Base-by-base conservation (phyloP, 768 basidiomycete genomes). In the Suillus subalutaceus region DNA sequence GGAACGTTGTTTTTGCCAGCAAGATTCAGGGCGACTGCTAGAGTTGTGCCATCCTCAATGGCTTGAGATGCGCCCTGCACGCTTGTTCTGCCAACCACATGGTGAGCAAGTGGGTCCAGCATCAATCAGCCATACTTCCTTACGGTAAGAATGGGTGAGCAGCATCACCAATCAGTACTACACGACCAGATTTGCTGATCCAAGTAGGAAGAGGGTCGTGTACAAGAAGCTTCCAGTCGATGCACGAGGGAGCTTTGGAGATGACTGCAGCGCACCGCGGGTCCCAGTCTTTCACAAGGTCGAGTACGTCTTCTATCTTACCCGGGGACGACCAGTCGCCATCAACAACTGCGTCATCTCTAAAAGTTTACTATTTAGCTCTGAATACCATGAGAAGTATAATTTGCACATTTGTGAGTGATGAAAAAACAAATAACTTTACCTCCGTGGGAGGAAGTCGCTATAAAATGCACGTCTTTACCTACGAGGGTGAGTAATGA, bases 51-150 rank as follows among this genome's bases (percentile, higher is more conserved):
- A 64, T 83, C 81, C 63, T 83, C 81, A 26, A 81, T 75, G 1
- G 80, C 81, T 58, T 81, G 79, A 1, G 82, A 77, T 5, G 80
- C 81, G 7, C 81, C 81, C 68, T 80, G 76, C 2, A 66, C 62
- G n/a, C 72, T 71, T 63, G 65, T 38, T 26, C 63, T 73, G 69
- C 48, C 6, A 20, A 30, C 23, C 20, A 35, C 38, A 10, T 63
- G 63, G 57, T 62, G 13, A 44, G 60, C 38, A n/a, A 40, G 52
- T 9, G 20, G 12, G 12, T 13, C 37, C 35, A 5, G 35, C 13
- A 26, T 53, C 20, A 26, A 50, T 12, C 32, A 35, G 2, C 20
- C 55, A 56, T n/a, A 37, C 57, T 55, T 35, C 65, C 62, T 40
- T 40, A 72, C 75, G 77, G 72, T 6, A 77, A 71, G 67, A 74